Evolutionary conservation across 1,284 basidiomycete species (phyloP).

Genomic region (Grifola frondosa): DNA sequence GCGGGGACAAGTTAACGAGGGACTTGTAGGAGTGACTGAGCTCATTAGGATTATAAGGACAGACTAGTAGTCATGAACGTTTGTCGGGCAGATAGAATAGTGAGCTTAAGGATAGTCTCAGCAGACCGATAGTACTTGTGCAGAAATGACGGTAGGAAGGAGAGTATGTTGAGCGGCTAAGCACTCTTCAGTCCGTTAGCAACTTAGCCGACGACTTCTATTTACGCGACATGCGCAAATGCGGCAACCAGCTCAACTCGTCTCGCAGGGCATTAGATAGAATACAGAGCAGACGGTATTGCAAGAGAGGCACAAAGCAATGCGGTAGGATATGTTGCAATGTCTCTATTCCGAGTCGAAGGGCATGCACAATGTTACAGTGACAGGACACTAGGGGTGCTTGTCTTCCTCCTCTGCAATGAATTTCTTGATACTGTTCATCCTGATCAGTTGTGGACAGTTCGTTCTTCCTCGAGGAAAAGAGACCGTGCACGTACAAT

Average conservation of each 20-base stretch:
- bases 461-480: slow-evolving; percentile 19
- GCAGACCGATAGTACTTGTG: background rate
- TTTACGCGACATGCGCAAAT: no score
- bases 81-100: no score
- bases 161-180: background rate
- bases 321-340: slow-evolving; percentile 1
- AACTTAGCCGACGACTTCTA: no score
- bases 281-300: background rate
- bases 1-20: slow-evolving; percentile 21
- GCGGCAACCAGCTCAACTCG: no score
- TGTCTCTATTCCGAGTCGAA: slow-evolving; percentile 16
- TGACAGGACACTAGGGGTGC: slow-evolving; percentile 15
- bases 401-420: slow-evolving; percentile 70
- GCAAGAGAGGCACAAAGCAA: background rate
- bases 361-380: slow-evolving; percentile 15
- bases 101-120: background rate
- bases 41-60: slow-evolving; percentile 19
- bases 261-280: slow-evolving; percentile 8
- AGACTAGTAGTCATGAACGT: slow-evolving; percentile 4
- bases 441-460: slow-evolving; percentile 43
- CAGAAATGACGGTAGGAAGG: background rate
- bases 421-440: slow-evolving; percentile 71
- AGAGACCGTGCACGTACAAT: slow-evolving; percentile 52
- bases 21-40: slow-evolving; percentile 14
- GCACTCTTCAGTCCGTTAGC: no score